phyloP scores from a whole-genome alignment of 768 basidiomycete genomes.

The Phlebiopsis gigantea region DNA sequence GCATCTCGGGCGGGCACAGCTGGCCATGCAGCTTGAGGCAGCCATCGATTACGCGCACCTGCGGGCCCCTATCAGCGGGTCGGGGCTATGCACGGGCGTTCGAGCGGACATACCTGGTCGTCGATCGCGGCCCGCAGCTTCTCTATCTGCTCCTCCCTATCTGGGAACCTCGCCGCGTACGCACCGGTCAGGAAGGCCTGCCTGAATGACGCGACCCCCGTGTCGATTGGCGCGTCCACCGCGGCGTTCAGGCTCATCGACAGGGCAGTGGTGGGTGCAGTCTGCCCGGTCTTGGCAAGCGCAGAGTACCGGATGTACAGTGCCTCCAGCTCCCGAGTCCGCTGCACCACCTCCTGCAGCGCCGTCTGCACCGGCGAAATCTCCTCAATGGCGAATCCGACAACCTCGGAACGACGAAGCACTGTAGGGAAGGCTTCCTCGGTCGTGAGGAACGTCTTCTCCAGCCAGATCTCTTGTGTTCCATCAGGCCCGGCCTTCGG shows the following conservation, averaged over 20 bases:
- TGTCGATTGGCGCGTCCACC: constrained; percentile 76
- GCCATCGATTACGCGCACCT: constrained; percentile 78
- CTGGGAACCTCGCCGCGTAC: constrained; percentile 64
- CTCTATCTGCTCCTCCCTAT: constrained; percentile 64
- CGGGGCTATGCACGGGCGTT: neutral
- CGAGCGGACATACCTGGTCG: constrained; percentile 55
- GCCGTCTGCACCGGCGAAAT: constrained; percentile 86
- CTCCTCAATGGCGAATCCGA: constrained; percentile 63
- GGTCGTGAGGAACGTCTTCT: constrained; percentile 84
- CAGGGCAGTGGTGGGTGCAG: constrained; percentile 71
- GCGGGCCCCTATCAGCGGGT: constrained; percentile 1
- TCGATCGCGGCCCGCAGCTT: constrained; percentile 72
- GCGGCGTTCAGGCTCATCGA: constrained; percentile 84
- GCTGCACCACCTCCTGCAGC: constrained; percentile 71
- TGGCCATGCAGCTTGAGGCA: constrained; percentile 81
- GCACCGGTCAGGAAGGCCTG: constrained; percentile 68
- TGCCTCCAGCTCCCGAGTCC: constrained; percentile 70
- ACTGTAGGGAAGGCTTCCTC: constrained; percentile 91
- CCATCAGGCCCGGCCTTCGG: constrained; percentile 61
- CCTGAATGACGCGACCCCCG: constrained; percentile 76
- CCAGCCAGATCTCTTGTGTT: constrained; percentile 74
- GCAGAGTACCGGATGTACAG: constrained; percentile 68
- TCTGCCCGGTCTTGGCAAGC: constrained; percentile 71
- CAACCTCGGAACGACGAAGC: constrained; percentile 81
- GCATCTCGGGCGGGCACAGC: constrained; percentile 81